Evolutionary conservation across 306 rosid species (phyloP).

Genomic region (Vachellia collinsii): DNA sequence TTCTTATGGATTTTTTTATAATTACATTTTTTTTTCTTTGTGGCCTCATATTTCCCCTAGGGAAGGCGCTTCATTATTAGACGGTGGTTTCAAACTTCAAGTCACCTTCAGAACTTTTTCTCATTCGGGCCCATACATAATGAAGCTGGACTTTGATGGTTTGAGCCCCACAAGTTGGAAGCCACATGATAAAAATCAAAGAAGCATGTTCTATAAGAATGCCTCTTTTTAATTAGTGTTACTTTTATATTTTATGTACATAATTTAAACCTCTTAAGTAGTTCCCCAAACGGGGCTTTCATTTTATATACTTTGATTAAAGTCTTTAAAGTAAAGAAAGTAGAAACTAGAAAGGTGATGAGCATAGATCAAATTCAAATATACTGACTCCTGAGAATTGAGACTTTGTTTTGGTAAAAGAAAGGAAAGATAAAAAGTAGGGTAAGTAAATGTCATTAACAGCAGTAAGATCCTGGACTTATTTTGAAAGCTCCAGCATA

Average conservation of each 20-base stretch:
- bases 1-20: too few relatives aligned
- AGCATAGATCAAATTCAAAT: background rate
- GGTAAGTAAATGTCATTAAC: background rate
- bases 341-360: background rate
- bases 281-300: background rate
- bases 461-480: slow-evolving; percentile 1
- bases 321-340: background rate
- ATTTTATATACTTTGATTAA: background rate
- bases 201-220: background rate
- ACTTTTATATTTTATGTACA: background rate
- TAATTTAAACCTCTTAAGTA: background rate
- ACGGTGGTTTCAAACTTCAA: slow-evolving; percentile 40
- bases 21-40: too few relatives aligned
- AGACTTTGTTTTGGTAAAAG: background rate
- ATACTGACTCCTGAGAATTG: background rate
- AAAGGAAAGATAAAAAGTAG: background rate
- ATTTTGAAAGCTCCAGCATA: slow-evolving; percentile 7
- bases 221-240: background rate
- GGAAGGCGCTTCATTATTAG: background rate
- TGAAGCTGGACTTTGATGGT: background rate
- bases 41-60: too few relatives aligned
- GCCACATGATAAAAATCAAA: background rate
- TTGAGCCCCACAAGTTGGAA: background rate
- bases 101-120: slow-evolving; percentile 27
- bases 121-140: slow-evolving; percentile 1